Conservation (phyloP, 257 asterid genomes). For the Nicotiana undulata region DNA sequence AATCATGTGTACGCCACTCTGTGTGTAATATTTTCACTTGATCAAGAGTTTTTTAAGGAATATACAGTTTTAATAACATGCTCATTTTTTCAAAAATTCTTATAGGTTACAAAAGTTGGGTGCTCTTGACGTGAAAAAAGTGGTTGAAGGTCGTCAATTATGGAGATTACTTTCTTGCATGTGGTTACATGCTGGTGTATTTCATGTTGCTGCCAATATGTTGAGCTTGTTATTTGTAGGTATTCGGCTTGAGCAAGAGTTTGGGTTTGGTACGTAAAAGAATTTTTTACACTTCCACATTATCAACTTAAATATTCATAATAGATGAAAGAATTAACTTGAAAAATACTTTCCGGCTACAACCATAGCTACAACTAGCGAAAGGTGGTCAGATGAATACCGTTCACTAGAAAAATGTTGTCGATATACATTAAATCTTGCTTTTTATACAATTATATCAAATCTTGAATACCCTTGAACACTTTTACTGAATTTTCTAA, state of each 20-base stretch:
- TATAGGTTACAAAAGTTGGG: slow-evolving; percentile 33
- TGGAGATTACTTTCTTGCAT: slow-evolving; percentile 36
- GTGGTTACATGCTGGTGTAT: slow-evolving; percentile 46
- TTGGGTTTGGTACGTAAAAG: slow-evolving; percentile 32
- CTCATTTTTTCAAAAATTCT: neutral
- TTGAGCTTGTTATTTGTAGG: slow-evolving; percentile 37
- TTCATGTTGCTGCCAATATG: slow-evolving; percentile 46
- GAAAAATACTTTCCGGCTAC: too few species aligned
- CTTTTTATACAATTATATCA: too few species aligned
- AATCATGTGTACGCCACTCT: neutral
- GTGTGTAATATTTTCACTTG: neutral
- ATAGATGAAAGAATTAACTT: too few species aligned
- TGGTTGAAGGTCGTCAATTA: slow-evolving; percentile 19
- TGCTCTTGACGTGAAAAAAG: slow-evolving; percentile 23
- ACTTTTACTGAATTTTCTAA: too few species aligned
- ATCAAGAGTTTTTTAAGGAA: neutral
- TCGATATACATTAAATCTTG: too few species aligned
- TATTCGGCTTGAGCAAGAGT: slow-evolving; percentile 42
- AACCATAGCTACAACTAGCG: too few species aligned
- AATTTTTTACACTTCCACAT: too few species aligned
- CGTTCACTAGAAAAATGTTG: too few species aligned
- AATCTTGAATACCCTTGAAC: too few species aligned
- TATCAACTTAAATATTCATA: too few species aligned
- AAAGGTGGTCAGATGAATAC: too few species aligned
- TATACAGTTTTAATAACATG: neutral